Percentiles rank a stretch among this genome's conserved stretches.
Evolutionary conservation across 2,329 filamentous ascomycete species (phyloP).

Genomic region (Pyrenophora teres): DNA sequence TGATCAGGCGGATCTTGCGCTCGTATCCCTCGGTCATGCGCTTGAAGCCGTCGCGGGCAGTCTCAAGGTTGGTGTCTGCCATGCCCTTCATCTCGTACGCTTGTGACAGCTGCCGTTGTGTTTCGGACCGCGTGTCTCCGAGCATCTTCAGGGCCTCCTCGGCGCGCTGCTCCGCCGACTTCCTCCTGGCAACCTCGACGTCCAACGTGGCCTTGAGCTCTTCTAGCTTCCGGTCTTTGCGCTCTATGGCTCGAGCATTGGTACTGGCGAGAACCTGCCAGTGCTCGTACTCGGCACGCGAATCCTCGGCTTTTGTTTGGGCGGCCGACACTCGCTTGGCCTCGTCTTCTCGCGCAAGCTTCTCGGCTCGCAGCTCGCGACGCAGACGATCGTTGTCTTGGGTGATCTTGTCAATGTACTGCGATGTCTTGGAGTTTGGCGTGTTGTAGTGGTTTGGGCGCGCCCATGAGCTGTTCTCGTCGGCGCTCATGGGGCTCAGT

Average conservation of each 20-base stretch:
- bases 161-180: constrained; percentile 64
- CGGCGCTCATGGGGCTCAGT: constrained; percentile 17
- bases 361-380: constrained; percentile 61
- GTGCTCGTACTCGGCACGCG: constrained; percentile 70
- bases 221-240: constrained; percentile 76
- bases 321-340: constrained; percentile 69
- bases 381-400: constrained; percentile 79
- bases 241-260: constrained; percentile 70
- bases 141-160: constrained; percentile 65
- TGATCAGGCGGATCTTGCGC: constrained; percentile 57
- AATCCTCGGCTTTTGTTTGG: constrained; percentile 72
- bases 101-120: constrained; percentile 67
- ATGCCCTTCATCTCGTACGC: constrained; percentile 51
- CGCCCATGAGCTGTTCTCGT: constrained; percentile 33
- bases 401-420: constrained; percentile 74
- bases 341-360: constrained; percentile 66
- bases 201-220: constrained; percentile 68
- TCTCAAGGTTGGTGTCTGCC: constrained; percentile 65
- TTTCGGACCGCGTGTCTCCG: constrained; percentile 64
- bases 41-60: constrained; percentile 74
- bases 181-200: constrained; percentile 65
- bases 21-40: constrained; percentile 61
- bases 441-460: constrained; percentile 37
- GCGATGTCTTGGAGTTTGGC: constrained; percentile 43
- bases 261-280: constrained; percentile 71